Evolutionary conservation across 495 filamentous ascomycete genomes (phyloP).

Genomic region (Penicillium canariense): DNA sequence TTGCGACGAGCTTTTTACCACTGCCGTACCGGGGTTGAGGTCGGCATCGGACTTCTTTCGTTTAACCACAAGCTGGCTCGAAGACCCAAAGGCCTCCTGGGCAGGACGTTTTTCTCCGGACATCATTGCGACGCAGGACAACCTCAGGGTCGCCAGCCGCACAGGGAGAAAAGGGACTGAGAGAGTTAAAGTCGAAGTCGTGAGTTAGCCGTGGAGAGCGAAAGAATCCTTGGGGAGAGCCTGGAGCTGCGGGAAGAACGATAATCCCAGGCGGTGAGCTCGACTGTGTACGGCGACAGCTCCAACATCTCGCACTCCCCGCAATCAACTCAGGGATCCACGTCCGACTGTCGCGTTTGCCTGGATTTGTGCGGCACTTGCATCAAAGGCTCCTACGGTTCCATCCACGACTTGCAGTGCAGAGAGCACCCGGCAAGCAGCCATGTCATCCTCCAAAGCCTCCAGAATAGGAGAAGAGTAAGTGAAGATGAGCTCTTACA

Average conservation of each 20-base stretch:
- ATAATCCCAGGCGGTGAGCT: slow-evolving; percentile 32
- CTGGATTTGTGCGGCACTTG: background rate
- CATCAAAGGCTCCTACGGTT: background rate
- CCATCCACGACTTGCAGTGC: background rate
- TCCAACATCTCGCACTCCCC: slow-evolving; percentile 25
- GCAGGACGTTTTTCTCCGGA: slow-evolving; percentile 88
- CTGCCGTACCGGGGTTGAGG: slow-evolving; percentile 59
- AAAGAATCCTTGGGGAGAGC: slow-evolving; percentile 19
- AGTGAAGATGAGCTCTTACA: slow-evolving; percentile 35
- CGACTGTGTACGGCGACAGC: slow-evolving; percentile 20
- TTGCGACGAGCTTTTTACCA: slow-evolving; percentile 62
- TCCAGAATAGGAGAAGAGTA: slow-evolving; percentile 97
- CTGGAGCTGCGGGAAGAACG: slow-evolving; percentile 30
- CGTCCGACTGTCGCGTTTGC: slow-evolving; percentile 13
- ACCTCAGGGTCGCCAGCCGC: background rate
- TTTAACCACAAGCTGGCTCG: slow-evolving; percentile 78
- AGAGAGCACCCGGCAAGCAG: background rate
- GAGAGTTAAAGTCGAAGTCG: background rate
- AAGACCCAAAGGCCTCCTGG: slow-evolving; percentile 71
- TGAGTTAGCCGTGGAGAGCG: slow-evolving; percentile 11
- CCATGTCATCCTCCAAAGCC: slow-evolving; percentile 76
- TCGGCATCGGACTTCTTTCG: slow-evolving; percentile 72
- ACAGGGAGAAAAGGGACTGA: background rate
- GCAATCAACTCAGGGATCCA: slow-evolving; percentile 21
- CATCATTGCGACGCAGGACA: slow-evolving; percentile 49